Conservation (phyloP, 2,329 filamentous ascomycete species). For the Colletotrichum karsti region DNA sequence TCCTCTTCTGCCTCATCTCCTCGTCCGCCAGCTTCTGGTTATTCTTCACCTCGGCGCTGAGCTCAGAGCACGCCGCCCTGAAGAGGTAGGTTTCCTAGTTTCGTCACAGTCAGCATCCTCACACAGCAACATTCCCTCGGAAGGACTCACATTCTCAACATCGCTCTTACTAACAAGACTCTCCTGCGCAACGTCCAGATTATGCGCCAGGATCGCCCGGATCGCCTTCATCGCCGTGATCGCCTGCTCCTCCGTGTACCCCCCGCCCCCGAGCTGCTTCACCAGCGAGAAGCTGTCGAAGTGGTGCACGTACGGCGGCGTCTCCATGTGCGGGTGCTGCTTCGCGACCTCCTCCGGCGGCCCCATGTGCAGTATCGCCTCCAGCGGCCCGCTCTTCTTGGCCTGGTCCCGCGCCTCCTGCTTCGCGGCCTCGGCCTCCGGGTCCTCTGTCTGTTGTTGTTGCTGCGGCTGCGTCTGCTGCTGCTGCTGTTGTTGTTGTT, state of each 20-base stretch:
- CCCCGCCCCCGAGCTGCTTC: slow-evolving; percentile 75
- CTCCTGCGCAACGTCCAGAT: slow-evolving; percentile 82
- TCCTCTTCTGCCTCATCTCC: slow-evolving; percentile 82
- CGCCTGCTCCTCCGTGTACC: slow-evolving; percentile 78
- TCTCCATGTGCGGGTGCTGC: slow-evolving; percentile 72
- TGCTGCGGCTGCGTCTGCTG: neutral
- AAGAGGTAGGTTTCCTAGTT: slow-evolving; percentile 92
- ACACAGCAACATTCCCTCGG: slow-evolving; percentile 32
- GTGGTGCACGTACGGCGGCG: slow-evolving; percentile 89
- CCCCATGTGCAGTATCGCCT: slow-evolving; percentile 58
- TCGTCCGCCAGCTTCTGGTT: slow-evolving; percentile 81
- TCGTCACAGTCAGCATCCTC: neutral
- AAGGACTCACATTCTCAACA: slow-evolving; percentile 75
- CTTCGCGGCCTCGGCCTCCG: slow-evolving; percentile 33
- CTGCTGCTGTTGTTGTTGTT: neutral
- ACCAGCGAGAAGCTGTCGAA: slow-evolving; percentile 96
- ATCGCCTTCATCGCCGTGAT: slow-evolving; percentile 94
- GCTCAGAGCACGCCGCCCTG: slow-evolving; percentile 89
- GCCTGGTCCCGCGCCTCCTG: slow-evolving; percentile 44
- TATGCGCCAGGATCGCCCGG: slow-evolving; percentile 77
- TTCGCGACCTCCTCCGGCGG: slow-evolving; percentile 48
- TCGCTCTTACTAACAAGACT: slow-evolving; percentile 89
- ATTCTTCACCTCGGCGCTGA: slow-evolving; percentile 86
- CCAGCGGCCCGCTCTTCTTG: slow-evolving; percentile 57
- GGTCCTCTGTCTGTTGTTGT: neutral